phyloP scores from a whole-genome alignment of 1,284 basidiomycete species.

The Leccinum subfulvum region DNA sequence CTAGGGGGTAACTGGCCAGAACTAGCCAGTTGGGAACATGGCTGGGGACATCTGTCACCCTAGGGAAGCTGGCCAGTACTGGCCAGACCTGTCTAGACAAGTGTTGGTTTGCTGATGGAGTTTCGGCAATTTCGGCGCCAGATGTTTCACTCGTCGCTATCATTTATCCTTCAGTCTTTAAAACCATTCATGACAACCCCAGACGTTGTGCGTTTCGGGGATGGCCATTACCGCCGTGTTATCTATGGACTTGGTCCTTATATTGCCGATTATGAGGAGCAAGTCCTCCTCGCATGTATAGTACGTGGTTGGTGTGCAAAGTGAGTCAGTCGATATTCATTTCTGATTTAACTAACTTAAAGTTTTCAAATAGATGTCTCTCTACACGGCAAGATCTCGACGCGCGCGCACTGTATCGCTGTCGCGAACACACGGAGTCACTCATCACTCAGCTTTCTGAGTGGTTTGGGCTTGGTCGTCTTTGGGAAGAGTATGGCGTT shows the following conservation, averaged over 20 bases:
- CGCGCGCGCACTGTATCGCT: not conserved
- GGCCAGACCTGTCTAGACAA: no score
- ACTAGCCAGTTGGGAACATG: no score
- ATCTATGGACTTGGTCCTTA: slow-evolving; percentile 4
- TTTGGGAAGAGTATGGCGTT: slow-evolving; percentile 6
- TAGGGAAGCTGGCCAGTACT: no score
- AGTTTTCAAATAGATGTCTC: not conserved
- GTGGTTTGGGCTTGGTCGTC: not conserved
- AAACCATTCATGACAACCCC: not conserved
- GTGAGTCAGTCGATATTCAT: not conserved
- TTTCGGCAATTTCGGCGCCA: not conserved
- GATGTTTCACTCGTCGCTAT: not conserved
- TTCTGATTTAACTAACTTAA: not conserved
- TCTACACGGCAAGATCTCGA: not conserved
- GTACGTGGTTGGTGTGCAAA: slow-evolving; percentile 1
- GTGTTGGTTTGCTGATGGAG: no score
- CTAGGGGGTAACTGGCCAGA: no score
- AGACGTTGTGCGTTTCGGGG: not conserved
- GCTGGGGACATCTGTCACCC: no score
- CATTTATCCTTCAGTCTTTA: not conserved
- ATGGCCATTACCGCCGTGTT: not conserved
- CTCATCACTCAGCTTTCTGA: not conserved
- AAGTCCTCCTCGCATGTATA: slow-evolving; percentile 5
- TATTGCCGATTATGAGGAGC: slow-evolving; percentile 14
- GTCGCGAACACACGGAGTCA: not conserved